These are phyloP conservation scores for Eucalyptus shirleyi DNA, from an alignment of 345 rosid species.

Conservation along the genomic window DNA sequence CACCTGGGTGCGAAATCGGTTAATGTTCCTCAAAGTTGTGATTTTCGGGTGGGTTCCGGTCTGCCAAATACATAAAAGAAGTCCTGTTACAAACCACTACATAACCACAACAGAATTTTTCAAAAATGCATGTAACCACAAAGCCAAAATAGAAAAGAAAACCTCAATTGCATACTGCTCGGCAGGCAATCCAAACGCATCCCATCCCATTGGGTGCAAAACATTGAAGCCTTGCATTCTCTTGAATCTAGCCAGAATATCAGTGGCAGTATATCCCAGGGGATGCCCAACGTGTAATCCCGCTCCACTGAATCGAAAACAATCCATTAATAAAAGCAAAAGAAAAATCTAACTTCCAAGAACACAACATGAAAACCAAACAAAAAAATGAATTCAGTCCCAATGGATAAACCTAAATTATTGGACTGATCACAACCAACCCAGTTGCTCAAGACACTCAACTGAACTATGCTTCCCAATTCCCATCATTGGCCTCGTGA, in stretches of 20 bases:
- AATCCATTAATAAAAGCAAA: neutral
- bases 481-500: neutral
- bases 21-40: slow-evolving; percentile 79
- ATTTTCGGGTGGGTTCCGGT: slow-evolving; percentile 92
- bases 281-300: slow-evolving; percentile 99
- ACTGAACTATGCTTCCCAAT: neutral
- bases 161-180: slow-evolving; percentile 98
- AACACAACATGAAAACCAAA: neutral
- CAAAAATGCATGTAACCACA: neutral
- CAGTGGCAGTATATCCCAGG: slow-evolving; percentile 90
- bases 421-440: neutral
- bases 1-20: slow-evolving; percentile 79
- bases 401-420: neutral
- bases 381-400: neutral
- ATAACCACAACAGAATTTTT: neutral
- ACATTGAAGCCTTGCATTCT: slow-evolving; percentile 96
- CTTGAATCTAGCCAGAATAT: slow-evolving; percentile 71
- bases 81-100: neutral
- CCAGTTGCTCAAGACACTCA: neutral
- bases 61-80: slow-evolving; percentile 9
- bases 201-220: slow-evolving; percentile 98
- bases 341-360: neutral
- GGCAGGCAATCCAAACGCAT: slow-evolving; percentile 97
- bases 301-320: slow-evolving; percentile 57
- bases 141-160: neutral